These are phyloP conservation scores for Dryas alaskensis DNA, from an alignment of 306 rosid genomes.

Conservation along the genomic window DNA sequence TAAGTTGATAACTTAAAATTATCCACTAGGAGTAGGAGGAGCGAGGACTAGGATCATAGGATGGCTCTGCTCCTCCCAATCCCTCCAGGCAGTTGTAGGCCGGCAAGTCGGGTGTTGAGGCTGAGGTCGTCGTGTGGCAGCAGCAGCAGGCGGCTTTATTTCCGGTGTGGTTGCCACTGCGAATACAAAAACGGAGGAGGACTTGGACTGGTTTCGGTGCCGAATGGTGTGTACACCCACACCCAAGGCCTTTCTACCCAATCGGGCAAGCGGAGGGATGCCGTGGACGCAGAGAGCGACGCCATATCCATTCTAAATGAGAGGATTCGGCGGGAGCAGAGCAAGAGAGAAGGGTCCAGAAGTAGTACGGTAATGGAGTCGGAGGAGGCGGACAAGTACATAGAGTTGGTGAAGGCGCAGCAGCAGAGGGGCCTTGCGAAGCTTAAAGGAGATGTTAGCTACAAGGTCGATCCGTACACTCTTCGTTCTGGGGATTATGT, in stretches of 20 bases:
- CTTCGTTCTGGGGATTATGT: slow-evolving; percentile 89
- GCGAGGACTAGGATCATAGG: not conserved
- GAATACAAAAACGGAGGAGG: not conserved
- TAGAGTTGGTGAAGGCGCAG: slow-evolving; percentile 74
- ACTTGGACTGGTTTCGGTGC: slow-evolving; percentile 2
- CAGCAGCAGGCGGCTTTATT: no score
- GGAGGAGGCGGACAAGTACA: slow-evolving; percentile 72
- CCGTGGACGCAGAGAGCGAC: slow-evolving; percentile 48
- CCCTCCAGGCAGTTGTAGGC: not conserved
- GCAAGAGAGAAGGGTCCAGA: slow-evolving; percentile 38
- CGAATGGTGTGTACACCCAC: slow-evolving; percentile 48
- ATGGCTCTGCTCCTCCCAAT: slow-evolving; percentile 58
- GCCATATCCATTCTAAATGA: slow-evolving; percentile 61
- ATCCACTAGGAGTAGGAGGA: not conserved
- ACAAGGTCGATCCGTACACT: slow-evolving; percentile 78
- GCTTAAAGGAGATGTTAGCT: slow-evolving; percentile 64
- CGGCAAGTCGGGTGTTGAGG: not conserved
- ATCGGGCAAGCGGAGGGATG: slow-evolving; percentile 26
- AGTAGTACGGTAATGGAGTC: slow-evolving; percentile 49
- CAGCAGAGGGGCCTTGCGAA: slow-evolving; percentile 88
- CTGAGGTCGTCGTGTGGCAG: not conserved
- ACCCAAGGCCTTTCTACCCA: slow-evolving; percentile 20
- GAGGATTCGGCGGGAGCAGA: slow-evolving; percentile 62
- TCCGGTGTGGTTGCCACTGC: no score
- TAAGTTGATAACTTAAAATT: not conserved